Evolutionary conservation across 768 basidiomycete genomes (phyloP).

Genomic region (Lentinula aciculospora): DNA sequence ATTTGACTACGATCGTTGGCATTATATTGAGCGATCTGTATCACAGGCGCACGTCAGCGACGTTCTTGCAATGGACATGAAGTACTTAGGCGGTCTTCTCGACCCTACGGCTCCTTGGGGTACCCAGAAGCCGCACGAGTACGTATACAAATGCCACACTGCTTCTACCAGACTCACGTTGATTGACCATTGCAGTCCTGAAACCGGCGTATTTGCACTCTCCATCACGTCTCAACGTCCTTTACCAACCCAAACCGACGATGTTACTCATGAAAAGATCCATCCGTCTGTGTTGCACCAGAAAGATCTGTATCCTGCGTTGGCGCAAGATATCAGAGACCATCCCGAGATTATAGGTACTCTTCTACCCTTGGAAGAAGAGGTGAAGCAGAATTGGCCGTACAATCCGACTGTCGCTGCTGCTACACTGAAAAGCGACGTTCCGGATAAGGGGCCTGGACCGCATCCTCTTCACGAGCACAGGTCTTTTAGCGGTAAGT

Average conservation of each 20-base stretch:
- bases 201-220: constrained; percentile 48
- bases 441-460: background rate
- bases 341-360: constrained; percentile 37
- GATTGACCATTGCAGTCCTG: constrained; percentile 29
- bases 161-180: background rate
- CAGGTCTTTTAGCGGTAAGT: background rate
- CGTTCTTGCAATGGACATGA: constrained; percentile 49
- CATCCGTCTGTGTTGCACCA: constrained; percentile 58
- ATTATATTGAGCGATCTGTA: background rate
- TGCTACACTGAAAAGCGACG: background rate
- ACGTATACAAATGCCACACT: constrained; percentile 16
- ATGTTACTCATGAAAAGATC: constrained; percentile 52
- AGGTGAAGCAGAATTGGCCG: constrained; percentile 43
- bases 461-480: background rate
- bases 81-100: constrained; percentile 44
- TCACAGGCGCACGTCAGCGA: constrained; percentile 50
- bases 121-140: constrained; percentile 58
- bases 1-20: background rate
- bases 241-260: constrained; percentile 37
- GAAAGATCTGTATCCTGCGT: constrained; percentile 21
- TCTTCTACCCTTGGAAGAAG: constrained; percentile 48
- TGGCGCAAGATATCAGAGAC: constrained; percentile 29
- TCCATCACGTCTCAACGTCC: constrained; percentile 38
- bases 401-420: constrained; percentile 20
- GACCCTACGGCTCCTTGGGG: constrained; percentile 58